These are phyloP conservation scores for Venturia carpophila DNA, from an alignment of 2,329 filamentous ascomycete species.

Conservation along the genomic window DNA sequence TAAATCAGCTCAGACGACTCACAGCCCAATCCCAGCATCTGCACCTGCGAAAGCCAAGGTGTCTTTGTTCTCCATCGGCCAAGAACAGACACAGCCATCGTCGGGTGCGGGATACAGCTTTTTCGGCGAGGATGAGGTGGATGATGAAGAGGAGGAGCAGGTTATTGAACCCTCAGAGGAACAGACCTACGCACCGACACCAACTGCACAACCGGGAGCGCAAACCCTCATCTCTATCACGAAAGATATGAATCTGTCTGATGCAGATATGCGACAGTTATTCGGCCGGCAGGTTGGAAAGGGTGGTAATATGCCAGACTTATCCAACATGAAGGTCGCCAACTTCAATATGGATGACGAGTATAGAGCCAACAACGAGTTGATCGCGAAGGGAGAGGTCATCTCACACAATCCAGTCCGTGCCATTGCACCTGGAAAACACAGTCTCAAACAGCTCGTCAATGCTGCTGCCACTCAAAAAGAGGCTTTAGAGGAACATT, in stretches of 20 bases:
- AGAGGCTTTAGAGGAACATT: conserved; percentile 86
- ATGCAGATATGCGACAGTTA: conserved; percentile 69
- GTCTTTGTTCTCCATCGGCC: conserved; percentile 61
- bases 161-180: neutral
- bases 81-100: conserved; percentile 29
- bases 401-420: conserved; percentile 74
- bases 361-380: conserved; percentile 74
- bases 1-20: conserved; percentile 24
- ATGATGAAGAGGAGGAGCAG: conserved; percentile 17
- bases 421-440: conserved; percentile 76
- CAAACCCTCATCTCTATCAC: conserved; percentile 58
- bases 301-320: conserved; percentile 29
- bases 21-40: conserved; percentile 9
- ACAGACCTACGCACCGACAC: neutral
- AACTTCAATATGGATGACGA: conserved; percentile 86
- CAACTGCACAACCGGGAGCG: conserved; percentile 20
- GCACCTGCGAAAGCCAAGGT: conserved; percentile 48
- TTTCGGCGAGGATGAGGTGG: conserved; percentile 3
- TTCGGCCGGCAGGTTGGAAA: conserved; percentile 61
- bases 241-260: conserved; percentile 68
- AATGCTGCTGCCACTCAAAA: conserved; percentile 73
- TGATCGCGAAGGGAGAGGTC: conserved; percentile 62
- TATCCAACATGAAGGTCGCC: conserved; percentile 58
- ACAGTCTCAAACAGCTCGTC: conserved; percentile 80
- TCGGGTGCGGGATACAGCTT: conserved; percentile 11